Evolutionary conservation across 768 basidiomycete species (phyloP).

Genomic region (Pulveroboletus frians): DNA sequence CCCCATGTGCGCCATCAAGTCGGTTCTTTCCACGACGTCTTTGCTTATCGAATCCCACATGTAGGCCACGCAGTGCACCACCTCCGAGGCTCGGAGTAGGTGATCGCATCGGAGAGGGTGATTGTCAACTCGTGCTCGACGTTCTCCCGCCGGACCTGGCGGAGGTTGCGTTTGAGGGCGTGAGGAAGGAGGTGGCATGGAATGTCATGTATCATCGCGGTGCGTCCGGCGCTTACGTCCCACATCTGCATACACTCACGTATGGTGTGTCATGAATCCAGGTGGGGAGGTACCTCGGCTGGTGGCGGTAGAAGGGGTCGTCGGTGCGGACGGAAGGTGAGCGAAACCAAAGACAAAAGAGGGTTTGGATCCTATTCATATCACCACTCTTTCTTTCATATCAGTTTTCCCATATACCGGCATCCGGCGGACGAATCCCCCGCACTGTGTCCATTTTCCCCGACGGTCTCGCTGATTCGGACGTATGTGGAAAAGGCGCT

Average conservation of each 20-base stretch:
- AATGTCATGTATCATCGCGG: constrained; percentile 71
- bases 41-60: background rate
- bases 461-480: constrained; percentile 62
- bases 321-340: constrained; percentile 49
- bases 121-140: constrained; percentile 55
- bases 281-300: constrained; percentile 70
- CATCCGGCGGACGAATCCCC: constrained; percentile 81
- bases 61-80: constrained; percentile 18
- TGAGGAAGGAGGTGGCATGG: constrained; percentile 67
- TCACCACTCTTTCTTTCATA: background rate
- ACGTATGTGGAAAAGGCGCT: constrained; percentile 54
- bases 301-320: constrained; percentile 56
- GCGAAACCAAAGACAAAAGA: constrained; percentile 7
- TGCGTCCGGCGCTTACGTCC: constrained; percentile 21
- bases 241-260: background rate
- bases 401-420: constrained; percentile 72
- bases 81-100: constrained; percentile 30
- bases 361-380: constrained; percentile 2
- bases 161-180: constrained; percentile 49
- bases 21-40: background rate
- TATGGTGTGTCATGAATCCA: constrained; percentile 21
- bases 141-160: constrained; percentile 55
- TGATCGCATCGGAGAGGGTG: constrained; percentile 58
- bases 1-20: constrained; percentile 14
- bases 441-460: constrained; percentile 58